phyloP scores from a whole-genome alignment of 2,329 filamentous ascomycete species.

The Bipolaris sorokiniana region DNA sequence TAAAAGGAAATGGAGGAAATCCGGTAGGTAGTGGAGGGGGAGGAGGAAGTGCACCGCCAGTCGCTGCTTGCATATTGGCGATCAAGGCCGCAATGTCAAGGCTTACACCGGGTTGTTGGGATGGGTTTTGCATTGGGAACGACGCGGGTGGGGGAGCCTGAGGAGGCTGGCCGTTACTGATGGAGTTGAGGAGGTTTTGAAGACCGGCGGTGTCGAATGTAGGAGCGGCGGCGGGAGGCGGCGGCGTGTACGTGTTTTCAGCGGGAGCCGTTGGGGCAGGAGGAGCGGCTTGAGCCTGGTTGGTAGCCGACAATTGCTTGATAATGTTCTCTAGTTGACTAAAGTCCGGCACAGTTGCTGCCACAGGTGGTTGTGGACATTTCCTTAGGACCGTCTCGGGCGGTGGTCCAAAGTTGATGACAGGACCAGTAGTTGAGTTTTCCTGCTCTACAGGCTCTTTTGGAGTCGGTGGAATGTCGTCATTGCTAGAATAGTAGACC shows the following conservation, averaged over 20 bases:
- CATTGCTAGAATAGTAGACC: constrained; percentile 53
- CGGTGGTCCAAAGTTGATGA: constrained; percentile 50
- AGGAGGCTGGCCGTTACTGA: constrained; percentile 20
- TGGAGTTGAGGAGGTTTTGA: constrained; percentile 37
- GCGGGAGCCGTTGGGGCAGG: constrained; percentile 18
- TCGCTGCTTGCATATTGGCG: constrained; percentile 31
- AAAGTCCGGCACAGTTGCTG: constrained; percentile 28
- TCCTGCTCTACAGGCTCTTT: constrained; percentile 52
- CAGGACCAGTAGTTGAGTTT: constrained; percentile 15
- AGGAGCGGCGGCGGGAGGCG: constrained; percentile 23
- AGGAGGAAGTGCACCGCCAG: constrained; percentile 25
- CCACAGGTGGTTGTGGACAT: constrained; percentile 25
- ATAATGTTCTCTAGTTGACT: constrained; percentile 38
- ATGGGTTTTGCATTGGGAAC: constrained; percentile 17
- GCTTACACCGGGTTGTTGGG: constrained; percentile 22
- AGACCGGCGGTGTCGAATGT: constrained; percentile 37
- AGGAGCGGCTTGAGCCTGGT: constrained; percentile 8
- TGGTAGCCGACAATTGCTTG: constrained; percentile 32
- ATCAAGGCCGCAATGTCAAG: constrained; percentile 34
- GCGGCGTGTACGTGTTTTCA: constrained; percentile 29
- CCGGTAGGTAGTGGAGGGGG: constrained; percentile 34
- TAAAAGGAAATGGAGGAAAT: constrained; percentile 24
- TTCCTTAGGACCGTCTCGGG: constrained; percentile 34
- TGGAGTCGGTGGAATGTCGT: constrained; percentile 56
- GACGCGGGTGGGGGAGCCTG: constrained; percentile 23